Conservation (phyloP, 352 stramenopile genomes). For the Phytophthora megakarya region DNA sequence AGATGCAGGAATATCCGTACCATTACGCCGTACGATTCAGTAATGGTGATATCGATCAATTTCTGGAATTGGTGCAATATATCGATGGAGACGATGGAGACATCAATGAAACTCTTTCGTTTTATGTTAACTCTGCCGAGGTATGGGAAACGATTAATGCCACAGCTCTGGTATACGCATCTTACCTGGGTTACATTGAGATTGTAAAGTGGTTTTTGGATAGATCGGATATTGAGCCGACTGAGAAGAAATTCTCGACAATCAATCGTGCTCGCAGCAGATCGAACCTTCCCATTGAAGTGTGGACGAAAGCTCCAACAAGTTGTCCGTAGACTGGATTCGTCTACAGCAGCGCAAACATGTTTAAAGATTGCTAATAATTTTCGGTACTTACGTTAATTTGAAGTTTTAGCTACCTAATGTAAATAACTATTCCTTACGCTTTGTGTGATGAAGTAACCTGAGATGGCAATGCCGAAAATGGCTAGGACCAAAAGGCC, state of each 20-base stretch:
- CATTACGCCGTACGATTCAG: conserved; percentile 15
- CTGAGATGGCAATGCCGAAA: conserved; percentile 2
- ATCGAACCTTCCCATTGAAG: too few species aligned
- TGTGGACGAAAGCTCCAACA: too few species aligned
- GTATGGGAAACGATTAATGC: too few species aligned
- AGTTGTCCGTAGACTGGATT: too few species aligned
- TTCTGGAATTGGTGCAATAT: conserved; percentile 10
- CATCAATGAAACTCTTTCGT: conserved; percentile 13
- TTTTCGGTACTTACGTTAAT: not conserved
- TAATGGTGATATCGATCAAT: conserved; percentile 7
- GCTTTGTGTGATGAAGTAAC: not conserved
- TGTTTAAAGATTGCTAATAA: not conserved
- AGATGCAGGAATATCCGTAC: conserved; percentile 10
- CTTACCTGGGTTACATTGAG: too few species aligned
- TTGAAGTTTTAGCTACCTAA: not conserved
- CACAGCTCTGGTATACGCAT: too few species aligned
- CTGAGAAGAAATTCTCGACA: too few species aligned
- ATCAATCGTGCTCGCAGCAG: too few species aligned
- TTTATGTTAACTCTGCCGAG: too few species aligned
- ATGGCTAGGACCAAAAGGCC: conserved; percentile 9
- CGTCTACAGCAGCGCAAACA: not conserved
- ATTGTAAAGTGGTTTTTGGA: too few species aligned
- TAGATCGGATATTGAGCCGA: too few species aligned
- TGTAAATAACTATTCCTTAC: conserved; percentile 22
- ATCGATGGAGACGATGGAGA: conserved; percentile 12